These are phyloP conservation scores for Phytopythium oedochilum DNA, from an alignment of 352 stramenopile species.

Conservation along the genomic window DNA sequence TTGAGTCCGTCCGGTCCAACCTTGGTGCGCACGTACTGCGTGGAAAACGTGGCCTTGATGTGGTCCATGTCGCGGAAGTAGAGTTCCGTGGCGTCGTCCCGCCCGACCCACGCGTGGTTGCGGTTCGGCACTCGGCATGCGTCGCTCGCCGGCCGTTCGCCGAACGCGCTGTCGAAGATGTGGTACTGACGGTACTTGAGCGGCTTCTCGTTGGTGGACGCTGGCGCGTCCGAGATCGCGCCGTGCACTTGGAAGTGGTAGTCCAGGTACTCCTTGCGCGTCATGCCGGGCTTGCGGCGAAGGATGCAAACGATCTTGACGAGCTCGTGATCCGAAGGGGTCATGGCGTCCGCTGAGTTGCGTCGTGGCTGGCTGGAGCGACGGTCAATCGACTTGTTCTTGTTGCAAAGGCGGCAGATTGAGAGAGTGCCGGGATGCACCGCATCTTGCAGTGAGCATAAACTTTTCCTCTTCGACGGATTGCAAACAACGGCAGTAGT, in stretches of 20 bases:
- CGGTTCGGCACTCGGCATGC: background rate
- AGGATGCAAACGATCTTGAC: conserved; percentile 10
- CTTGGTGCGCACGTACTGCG: conserved; percentile 3
- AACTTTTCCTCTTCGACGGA: too few species aligned
- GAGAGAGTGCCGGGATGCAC: too few species aligned
- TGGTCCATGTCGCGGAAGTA: conserved; percentile 7
- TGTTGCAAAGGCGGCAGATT: too few species aligned
- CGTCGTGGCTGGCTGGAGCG: too few species aligned
- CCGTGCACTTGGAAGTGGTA: conserved; percentile 13
- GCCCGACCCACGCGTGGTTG: conserved; percentile 10
- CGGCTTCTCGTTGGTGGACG: conserved; percentile 4
- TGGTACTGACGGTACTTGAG: conserved; percentile 13
- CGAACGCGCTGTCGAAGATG: conserved; percentile 11
- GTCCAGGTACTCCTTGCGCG: conserved; percentile 11
- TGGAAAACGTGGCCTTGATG: conserved; percentile 2
- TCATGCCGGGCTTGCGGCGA: conserved; percentile 12
- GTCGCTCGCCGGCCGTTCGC: background rate
- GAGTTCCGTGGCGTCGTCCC: conserved; percentile 10
- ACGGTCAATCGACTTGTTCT: too few species aligned
- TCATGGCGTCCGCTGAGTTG: too few species aligned
- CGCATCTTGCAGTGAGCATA: too few species aligned
- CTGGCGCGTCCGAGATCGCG: conserved; percentile 2
- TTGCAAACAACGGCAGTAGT: too few species aligned
- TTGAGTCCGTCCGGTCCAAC: conserved; percentile 8
- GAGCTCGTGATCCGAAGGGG: conserved; percentile 4